phyloP scores from a whole-genome alignment of 148 eudicot species.

The Hydrangea macrophylla region DNA sequence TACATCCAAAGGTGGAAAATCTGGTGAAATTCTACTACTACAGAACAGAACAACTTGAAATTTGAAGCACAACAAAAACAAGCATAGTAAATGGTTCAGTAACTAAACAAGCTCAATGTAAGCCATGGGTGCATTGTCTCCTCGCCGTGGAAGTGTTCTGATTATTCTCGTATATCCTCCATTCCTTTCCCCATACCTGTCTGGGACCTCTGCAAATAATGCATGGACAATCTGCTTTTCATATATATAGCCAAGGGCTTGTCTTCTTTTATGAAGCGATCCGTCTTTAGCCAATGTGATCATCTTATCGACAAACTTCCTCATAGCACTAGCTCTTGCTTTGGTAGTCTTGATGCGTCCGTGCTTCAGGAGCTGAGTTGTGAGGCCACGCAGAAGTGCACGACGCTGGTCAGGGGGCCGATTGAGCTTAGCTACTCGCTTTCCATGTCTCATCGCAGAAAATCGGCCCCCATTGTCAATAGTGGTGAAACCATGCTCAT shows the following conservation, averaged over 20 bases:
- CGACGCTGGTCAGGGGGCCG: slow-evolving; percentile 86
- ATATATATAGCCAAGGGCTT: slow-evolving; percentile 85
- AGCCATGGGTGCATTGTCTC: slow-evolving; percentile 96
- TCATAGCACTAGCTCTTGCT: slow-evolving; percentile 80
- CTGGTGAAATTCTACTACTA: background rate
- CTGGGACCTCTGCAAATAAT: slow-evolving; percentile 81
- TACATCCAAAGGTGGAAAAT: background rate
- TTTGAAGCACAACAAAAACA: no score
- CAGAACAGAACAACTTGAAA: no score
- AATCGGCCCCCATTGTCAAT: slow-evolving; percentile 56
- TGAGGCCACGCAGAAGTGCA: slow-evolving; percentile 78
- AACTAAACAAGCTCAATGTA: slow-evolving; percentile 79
- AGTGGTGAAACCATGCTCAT: slow-evolving; percentile 35
- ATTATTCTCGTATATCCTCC: slow-evolving; percentile 90
- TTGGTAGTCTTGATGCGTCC: slow-evolving; percentile 86
- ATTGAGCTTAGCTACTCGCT: slow-evolving; percentile 71
- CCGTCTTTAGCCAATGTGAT: slow-evolving; percentile 90
- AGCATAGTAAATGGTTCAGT: no score
- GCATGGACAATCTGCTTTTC: slow-evolving; percentile 91
- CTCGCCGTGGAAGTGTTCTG: slow-evolving; percentile 80
- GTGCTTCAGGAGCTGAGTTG: slow-evolving; percentile 81
- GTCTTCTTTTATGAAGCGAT: slow-evolving; percentile 85
- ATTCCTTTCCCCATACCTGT: slow-evolving; percentile 76
- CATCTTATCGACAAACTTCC: slow-evolving; percentile 86
- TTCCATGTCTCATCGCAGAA: slow-evolving; percentile 84